Evolutionary conservation across 1,284 basidiomycete genomes (phyloP), one percentile per base, ranked within the genome.

Genomic region (Thelephora terrestris): DNA sequence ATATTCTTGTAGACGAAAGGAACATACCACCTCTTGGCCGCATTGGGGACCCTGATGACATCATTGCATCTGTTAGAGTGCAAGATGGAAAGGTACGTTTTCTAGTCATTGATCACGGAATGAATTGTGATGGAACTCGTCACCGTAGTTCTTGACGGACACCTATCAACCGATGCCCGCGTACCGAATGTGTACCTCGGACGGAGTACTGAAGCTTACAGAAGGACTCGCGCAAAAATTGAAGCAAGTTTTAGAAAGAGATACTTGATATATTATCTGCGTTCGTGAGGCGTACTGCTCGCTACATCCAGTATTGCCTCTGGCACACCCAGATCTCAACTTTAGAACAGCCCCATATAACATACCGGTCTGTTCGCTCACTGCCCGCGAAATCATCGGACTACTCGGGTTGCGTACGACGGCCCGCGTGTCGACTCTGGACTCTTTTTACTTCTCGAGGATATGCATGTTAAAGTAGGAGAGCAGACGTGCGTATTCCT

Each of bases 81-180:
- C 69, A 81, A 53, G 71, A 80, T 47, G 76, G 84, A 56, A 74
- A 81, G 70, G 84, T 79, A 49, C n/a, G 65, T 50, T 14, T 39
- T 18, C 40, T 10, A 49, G 18, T 23, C 32, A 10, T 46, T 42
- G 25, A 25, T 35, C 27, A 7, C 42, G 34, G 14, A 16, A 1
- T 48, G 17, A 46, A 32, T 38, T 45, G 20, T 10, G 20, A 25
- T 27, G 16, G 10, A 25, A 2, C 12, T 12, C 1, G 16, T 9
- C 38, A 24, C 21, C 47, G 21, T 51, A 86, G 82, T 81, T 88
- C 25, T 59, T 76, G 7, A 58, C 78, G 0, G 77, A 82, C 12
- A 88, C 85, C 1, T 90, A 89, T 56, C 75, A 83, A 56, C 71
- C 81, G 2, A 89, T 89, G 86, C 85, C 86, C 0, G 72, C 85